Evolutionary conservation across 441 rosid genomes (phyloP).

Genomic region (Eugenia klotzschiana): DNA sequence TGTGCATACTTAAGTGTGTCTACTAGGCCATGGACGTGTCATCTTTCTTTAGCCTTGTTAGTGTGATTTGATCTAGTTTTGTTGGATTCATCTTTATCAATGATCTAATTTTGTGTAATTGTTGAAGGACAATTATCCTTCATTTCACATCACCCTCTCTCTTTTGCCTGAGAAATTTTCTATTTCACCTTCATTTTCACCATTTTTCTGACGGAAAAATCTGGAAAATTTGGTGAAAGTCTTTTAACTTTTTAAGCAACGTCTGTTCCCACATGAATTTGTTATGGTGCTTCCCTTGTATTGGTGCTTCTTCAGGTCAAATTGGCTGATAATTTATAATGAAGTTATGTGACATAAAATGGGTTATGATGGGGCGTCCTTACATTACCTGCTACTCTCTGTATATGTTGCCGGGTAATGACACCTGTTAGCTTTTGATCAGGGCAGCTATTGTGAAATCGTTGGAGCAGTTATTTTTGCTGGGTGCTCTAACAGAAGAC

Average conservation of each 20-base stretch:
- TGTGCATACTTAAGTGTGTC: background rate
- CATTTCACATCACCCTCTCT: background rate
- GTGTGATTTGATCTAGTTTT: background rate
- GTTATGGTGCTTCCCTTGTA: background rate
- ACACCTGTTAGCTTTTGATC: conserved; percentile 10
- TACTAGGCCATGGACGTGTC: background rate
- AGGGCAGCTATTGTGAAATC: conserved; percentile 74
- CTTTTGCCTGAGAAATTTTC: background rate
- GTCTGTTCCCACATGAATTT: background rate
- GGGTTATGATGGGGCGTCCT: background rate
- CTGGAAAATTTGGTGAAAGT: background rate
- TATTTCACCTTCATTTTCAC: background rate
- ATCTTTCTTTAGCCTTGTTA: background rate
- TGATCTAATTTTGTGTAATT: background rate
- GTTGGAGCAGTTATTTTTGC: conserved; percentile 62
- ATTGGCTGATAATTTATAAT: background rate
- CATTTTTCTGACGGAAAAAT: background rate
- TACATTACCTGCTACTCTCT: background rate
- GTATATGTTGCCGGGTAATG: background rate
- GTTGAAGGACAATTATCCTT: background rate
- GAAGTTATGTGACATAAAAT: background rate
- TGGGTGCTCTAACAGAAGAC: conserved; percentile 86
- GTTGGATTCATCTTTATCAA: background rate
- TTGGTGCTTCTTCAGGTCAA: background rate
- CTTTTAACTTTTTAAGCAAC: background rate